Conservation (phyloP, 139 green algal species). For the Deuterostichococcus epilithicus region DNA sequence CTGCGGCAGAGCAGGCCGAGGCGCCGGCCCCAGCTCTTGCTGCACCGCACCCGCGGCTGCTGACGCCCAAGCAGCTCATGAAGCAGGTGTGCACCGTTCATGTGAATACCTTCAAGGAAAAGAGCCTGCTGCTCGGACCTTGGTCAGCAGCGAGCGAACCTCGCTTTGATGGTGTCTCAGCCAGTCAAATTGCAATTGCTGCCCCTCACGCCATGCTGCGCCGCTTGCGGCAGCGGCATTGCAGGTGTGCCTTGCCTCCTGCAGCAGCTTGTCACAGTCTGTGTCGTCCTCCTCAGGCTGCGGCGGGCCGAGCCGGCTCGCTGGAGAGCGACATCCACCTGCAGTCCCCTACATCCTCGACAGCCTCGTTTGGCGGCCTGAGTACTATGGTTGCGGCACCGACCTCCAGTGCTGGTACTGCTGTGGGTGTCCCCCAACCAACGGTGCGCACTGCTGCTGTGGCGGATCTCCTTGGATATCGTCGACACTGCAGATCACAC, state of each 20-base stretch:
- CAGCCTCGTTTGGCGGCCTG: background rate
- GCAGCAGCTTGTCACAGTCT: background rate
- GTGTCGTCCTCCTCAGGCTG: background rate
- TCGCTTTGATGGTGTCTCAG: no score
- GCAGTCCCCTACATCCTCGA: background rate
- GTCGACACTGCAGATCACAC: no score
- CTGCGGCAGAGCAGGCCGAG: background rate
- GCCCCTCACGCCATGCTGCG: no score
- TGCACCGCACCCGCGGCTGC: conserved; percentile 20
- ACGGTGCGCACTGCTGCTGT: conserved; percentile 27
- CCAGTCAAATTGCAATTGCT: no score
- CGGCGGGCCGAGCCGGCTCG: no score
- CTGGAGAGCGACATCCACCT: background rate
- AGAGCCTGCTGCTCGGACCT: no score
- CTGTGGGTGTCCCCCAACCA: background rate
- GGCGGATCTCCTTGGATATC: no score
- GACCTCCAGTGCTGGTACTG: background rate
- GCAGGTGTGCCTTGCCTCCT: no score
- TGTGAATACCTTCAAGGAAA: no score
- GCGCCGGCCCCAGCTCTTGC: background rate
- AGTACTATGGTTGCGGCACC: background rate
- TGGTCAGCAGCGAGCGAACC: no score
- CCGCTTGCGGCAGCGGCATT: no score
- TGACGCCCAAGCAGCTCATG: conserved; percentile 50
- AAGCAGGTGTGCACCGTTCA: background rate